A percentile compares a stretch with the other conserved stretches of the same genome.
Evolutionary conservation across 164 flowering plant species (phyloP).

Genomic region (Liriodendron chinense): DNA sequence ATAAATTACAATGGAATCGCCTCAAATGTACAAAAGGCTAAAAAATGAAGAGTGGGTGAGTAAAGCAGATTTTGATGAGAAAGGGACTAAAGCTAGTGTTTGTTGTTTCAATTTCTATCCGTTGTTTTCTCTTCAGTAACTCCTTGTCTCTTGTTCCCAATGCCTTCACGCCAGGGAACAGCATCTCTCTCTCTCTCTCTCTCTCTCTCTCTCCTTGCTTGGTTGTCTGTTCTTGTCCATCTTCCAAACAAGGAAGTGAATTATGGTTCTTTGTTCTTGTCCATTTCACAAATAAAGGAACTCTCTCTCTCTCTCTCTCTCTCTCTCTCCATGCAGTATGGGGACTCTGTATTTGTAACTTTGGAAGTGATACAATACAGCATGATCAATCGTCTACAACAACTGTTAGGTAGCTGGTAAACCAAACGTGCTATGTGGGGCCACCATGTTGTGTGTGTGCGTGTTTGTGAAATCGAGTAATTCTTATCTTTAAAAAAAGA

Average conservation of each 20-base stretch:
- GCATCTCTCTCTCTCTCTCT: constrained; percentile 2
- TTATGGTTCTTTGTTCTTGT: not conserved
- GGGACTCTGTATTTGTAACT: too few relatives aligned
- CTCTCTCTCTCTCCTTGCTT: not conserved
- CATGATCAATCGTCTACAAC: too few relatives aligned
- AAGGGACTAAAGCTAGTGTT: constrained; percentile 28
- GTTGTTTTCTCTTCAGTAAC: constrained; percentile 49
- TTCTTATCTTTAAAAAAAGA: too few relatives aligned
- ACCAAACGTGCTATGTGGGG: too few relatives aligned
- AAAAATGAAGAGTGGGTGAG: constrained; percentile 10
- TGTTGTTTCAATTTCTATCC: constrained; percentile 35
- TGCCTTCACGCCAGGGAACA: constrained; percentile 24
- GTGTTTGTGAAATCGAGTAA: too few relatives aligned
- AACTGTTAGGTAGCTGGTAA: too few relatives aligned
- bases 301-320: constrained; percentile 12
- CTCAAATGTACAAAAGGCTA: too few relatives aligned
- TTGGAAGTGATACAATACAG: too few relatives aligned
- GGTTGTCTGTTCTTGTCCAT: constrained; percentile 21
- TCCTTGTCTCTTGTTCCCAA: constrained; percentile 19
- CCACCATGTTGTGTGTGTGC: too few relatives aligned
- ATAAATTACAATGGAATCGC: not conserved
- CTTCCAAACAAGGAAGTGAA: constrained; percentile 12
- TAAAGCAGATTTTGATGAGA: constrained; percentile 27
- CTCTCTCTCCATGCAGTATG: too few relatives aligned
- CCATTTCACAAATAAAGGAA: not conserved